Evolutionary conservation across 1,139 yeast genomes (phyloP).

Genomic region (Arxiozyma slooffiae): DNA sequence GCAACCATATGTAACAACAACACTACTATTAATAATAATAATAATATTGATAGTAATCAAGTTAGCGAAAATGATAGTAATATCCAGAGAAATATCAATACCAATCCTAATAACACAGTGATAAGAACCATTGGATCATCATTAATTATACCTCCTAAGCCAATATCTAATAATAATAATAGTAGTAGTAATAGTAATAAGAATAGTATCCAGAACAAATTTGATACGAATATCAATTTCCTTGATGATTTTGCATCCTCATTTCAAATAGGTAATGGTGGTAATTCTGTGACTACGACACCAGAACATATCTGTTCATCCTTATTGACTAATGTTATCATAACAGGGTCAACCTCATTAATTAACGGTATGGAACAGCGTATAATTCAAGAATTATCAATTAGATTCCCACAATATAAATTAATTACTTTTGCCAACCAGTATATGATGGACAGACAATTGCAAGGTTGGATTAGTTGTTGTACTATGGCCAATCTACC

Average conservation of each 20-base stretch:
- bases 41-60: conserved; percentile 12
- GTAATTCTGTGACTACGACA: not conserved
- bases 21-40: conserved; percentile 3
- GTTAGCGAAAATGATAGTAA: not conserved
- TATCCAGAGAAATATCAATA: not conserved
- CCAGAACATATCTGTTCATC: conserved; percentile 17
- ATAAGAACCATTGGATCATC: conserved; percentile 15
- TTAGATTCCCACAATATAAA: conserved; percentile 28
- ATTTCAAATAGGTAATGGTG: not conserved
- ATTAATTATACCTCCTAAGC: conserved; percentile 2
- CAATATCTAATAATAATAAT: not conserved
- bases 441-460: conserved; percentile 21
- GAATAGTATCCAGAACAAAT: not conserved
- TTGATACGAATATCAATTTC: not conserved
- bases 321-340: conserved; percentile 47
- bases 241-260: not conserved
- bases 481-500: conserved; percentile 24
- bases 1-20: conserved; percentile 19
- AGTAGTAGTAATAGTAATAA: not conserved
- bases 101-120: not conserved
- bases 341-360: conserved; percentile 58
- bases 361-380: conserved; percentile 55
- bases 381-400: conserved; percentile 42
- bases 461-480: conserved; percentile 27
- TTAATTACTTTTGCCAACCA: conserved; percentile 28